Evolutionary conservation across 2,329 filamentous ascomycete genomes (phyloP), one percentile per base, ranked within the genome.

Genomic region (Fusarium subtropicale): DNA sequence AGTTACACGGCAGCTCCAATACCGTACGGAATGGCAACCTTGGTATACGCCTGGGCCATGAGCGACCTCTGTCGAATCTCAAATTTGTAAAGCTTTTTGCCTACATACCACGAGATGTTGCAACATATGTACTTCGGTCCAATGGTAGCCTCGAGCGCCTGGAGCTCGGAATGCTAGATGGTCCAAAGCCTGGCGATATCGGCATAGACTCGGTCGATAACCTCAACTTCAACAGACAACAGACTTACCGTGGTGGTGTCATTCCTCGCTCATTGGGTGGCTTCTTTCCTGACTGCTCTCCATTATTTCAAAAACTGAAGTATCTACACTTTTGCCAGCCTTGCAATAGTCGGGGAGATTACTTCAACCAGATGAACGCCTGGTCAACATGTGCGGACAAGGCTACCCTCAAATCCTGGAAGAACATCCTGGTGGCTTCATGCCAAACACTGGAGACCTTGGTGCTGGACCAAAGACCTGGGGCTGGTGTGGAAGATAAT

Each of bases 151-250:
- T 73, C 0, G 44, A 73, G 5, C 46, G 58, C 1, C 4, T 73
- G 1, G 71, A 73, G 10, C 58, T 73, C 5, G 68, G 64, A 1
- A 31, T 73, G 12, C 12, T 73, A 1, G 58, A 66, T n/a, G 15
- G 11, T 3, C 68, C 71, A 2, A 41, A 60, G 4, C 34, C 47
- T 0, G 26, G 12, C 0, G 1, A 18, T 2, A 3, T 16, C 7
- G 22, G 9, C 3, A n/a, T 56, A 2, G 26, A 18, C 1, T 13
- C 10, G 11, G 56, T 24, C 3, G 53, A 33, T 3, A 12, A 28
- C 1, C 10, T 3, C 4, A 52, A 42, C 22, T 45, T 13, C 10
- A 46, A 28, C 1, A 56, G 28, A 4, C n/a, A 45, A 18, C n/a
- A 4, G 2, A 8, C 12, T 0, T 7, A 22, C 12, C n/a, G 13